Evolutionary conservation across 2,329 filamentous ascomycete species (phyloP), one percentile per base, ranked within the genome.

Genomic region (Cladosporium oxysporum): DNA sequence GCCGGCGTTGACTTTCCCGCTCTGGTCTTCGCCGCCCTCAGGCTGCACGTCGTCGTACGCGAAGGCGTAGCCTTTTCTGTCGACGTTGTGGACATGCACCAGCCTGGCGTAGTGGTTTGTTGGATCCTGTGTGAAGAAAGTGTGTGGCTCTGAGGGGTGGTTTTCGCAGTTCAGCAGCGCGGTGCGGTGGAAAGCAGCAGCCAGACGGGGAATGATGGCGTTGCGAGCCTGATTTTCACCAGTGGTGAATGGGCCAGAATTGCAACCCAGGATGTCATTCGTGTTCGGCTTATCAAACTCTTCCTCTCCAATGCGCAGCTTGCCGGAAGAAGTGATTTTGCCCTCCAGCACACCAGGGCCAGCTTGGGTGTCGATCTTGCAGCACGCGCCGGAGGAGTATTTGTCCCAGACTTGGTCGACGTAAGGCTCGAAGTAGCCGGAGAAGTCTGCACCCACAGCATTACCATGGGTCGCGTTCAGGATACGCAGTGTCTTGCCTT

Each of bases 151-250:
- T 50, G 79, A 67, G 62, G 82, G 75, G 72, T 81, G 73, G 68
- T 73, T 72, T 14, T 79, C 76, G 10, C 77, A 76, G 3, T 76
- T 75, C 58, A 90, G 78, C 66, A 95, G 77, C 5, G 90, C 92
- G n/a, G 85, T 88, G 23, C 92, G 84, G 76, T 93, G 92, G 70
- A 95, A 86, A 0, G 90, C 91, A 1, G 92, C 91, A 0, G 90
- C 87, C 11, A 96, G 80, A n/a, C 92, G 85, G 0, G 92, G 90
- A 3, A 89, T 89, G 65, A 93, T 85, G 47, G 89, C 89, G 66
- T 83, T 83, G 33, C 82, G 76, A n/a, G 76, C 78, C 2, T 74
- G 71, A 14, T 78, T 78, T 0, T 76, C 69, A 61, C 85, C 74
- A 47, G 81, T 74, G 66, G 81, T 80, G 71, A 90, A 90, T 0